Evolutionary conservation across 148 eudicot genomes (phyloP), one percentile per base, ranked within the genome.

Genomic region (Pouteria glomerata): DNA sequence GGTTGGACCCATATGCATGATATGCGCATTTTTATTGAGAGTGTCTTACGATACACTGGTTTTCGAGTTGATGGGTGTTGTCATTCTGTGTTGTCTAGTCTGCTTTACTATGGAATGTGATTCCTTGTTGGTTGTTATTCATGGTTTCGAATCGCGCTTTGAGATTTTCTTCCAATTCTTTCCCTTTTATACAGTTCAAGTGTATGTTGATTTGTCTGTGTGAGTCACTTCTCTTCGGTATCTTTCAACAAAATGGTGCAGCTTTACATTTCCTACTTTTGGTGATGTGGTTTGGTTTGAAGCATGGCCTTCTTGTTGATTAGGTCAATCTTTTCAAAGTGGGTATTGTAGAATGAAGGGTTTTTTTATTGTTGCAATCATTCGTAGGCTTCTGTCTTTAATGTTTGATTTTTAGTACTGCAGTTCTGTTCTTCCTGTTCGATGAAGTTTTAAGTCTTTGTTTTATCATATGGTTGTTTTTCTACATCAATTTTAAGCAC

Each of bases 121-220:
- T n/a, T n/a, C n/a, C n/a, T n/a, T 42, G 34, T 26, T 19, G 52
- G n/a, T 56, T 65, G 19, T 1, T 44, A 0, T 1, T 44, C 64
- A 23, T 37, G 44, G 55, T 42, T 55, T 66, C 23, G 14, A 31
- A 21, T 35, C 51, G 35, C 64, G 57, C 57, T 70, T 57, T 41
- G 39, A 56, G 53, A 29, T 58, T n/a, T 70, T 70, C 23, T 15
- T 52, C 60, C 7, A 8, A 39, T n/a, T n/a, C n/a, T n/a, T 31
- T 16, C n/a, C 47, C 26, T 31, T 6, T 50, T 21, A 35, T 11
- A 41, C 68, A 56, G 31, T 15, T 77, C 44, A 76, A 51, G 66
- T 80, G 80, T 80, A 72, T 80, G 80, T 68, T 62, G 57, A 68
- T 76, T 55, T 76, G 83, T 65, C 77, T 68, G 7, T 69, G 75